These are phyloP conservation scores for Ilyonectria sp. DNA, from an alignment of 2,329 filamentous ascomycete genomes.

Conservation along the genomic window DNA sequence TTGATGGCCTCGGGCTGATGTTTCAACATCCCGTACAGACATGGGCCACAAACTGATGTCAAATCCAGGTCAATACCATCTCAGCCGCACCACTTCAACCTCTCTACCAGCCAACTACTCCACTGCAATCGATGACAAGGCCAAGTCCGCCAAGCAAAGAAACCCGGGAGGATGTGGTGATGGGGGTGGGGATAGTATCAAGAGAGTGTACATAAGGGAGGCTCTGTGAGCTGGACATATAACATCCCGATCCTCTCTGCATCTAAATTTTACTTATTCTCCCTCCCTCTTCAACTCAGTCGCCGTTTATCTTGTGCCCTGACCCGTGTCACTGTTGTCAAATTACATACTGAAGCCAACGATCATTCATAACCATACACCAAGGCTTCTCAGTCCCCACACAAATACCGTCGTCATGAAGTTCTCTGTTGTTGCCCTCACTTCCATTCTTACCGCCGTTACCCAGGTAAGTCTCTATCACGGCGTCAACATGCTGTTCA, in stretches of 20 bases:
- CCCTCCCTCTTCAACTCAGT: slow-evolving; percentile 2
- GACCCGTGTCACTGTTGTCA: background rate
- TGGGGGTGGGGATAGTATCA: slow-evolving; percentile 22
- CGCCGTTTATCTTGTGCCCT: background rate
- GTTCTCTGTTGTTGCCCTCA: slow-evolving; percentile 50
- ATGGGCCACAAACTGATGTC: slow-evolving; percentile 3
- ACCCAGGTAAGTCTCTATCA: slow-evolving; percentile 18
- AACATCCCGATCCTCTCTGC: slow-evolving; percentile 9
- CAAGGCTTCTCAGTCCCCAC: slow-evolving; percentile 24
- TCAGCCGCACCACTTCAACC: slow-evolving; percentile 2
- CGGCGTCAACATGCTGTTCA: background rate
- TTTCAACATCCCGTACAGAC: background rate
- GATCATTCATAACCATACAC: slow-evolving; percentile 2
- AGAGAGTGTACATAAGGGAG: slow-evolving; percentile 18
- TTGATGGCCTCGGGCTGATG: background rate
- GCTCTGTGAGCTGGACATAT: slow-evolving; percentile 15
- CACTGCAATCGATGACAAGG: background rate
- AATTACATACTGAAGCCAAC: background rate
- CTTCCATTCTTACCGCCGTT: slow-evolving; percentile 47
- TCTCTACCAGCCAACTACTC: background rate
- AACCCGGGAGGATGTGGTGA: slow-evolving; percentile 1
- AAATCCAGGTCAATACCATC: slow-evolving; percentile 6
- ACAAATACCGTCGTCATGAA: slow-evolving; percentile 50
- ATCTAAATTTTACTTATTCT: background rate
- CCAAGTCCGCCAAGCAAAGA: slow-evolving; percentile 6